These are phyloP conservation scores for Verticillium nubilum DNA, from an alignment of 2,329 filamentous ascomycete genomes.

Conservation along the genomic window DNA sequence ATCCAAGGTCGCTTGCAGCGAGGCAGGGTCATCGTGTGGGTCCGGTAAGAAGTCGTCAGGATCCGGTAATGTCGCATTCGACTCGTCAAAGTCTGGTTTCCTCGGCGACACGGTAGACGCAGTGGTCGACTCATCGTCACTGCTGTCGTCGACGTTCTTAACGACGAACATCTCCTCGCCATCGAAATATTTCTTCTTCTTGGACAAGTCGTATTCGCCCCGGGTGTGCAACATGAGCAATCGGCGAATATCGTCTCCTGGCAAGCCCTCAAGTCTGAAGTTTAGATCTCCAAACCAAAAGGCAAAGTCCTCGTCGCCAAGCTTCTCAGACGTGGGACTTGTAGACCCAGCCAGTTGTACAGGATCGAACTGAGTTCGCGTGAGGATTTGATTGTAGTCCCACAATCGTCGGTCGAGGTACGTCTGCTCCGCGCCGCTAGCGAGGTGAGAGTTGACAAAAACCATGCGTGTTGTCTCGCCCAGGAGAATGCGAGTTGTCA, in stretches of 20 bases:
- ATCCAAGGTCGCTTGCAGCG: slow-evolving; percentile 80
- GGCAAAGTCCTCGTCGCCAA: slow-evolving; percentile 87
- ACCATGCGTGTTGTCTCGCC: slow-evolving; percentile 86
- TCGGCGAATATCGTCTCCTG: slow-evolving; percentile 83
- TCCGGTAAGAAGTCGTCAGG: slow-evolving; percentile 64
- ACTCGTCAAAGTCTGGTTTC: slow-evolving; percentile 25
- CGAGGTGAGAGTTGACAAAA: slow-evolving; percentile 88
- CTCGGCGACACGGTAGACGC: slow-evolving; percentile 9
- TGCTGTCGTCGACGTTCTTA: slow-evolving; percentile 37
- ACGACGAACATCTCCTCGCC: slow-evolving; percentile 29
- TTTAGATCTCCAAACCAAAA: slow-evolving; percentile 98
- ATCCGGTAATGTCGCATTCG: slow-evolving; percentile 44
- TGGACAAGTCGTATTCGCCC: slow-evolving; percentile 64
- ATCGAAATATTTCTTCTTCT: slow-evolving; percentile 33
- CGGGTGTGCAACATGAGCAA: slow-evolving; percentile 76
- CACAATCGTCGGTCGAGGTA: slow-evolving; percentile 81
- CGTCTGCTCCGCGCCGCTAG: slow-evolving; percentile 74
- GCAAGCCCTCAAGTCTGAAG: slow-evolving; percentile 82
- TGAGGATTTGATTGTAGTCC: slow-evolving; percentile 77
- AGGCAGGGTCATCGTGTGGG: slow-evolving; percentile 72
- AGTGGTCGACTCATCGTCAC: slow-evolving; percentile 30
- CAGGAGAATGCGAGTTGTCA: slow-evolving; percentile 73
- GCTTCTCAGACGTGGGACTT: slow-evolving; percentile 47
- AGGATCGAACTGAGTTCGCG: slow-evolving; percentile 72
- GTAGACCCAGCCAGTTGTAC: slow-evolving; percentile 60